phyloP scores from a whole-genome alignment of 208 protist genomes.

The Acanthamoeba rhysodes region DNA sequence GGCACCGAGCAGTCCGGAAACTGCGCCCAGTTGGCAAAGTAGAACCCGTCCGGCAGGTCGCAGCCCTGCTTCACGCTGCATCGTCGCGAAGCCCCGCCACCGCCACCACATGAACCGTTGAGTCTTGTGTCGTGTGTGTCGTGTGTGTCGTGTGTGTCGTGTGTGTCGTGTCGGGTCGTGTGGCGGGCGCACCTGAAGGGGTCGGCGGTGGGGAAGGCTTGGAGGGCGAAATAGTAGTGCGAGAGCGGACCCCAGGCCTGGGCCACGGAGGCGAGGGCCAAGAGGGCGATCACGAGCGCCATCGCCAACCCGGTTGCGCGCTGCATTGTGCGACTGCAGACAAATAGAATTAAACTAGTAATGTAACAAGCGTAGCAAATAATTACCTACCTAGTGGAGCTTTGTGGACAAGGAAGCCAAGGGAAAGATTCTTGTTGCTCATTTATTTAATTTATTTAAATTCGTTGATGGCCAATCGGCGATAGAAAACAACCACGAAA shows the following conservation, averaged over 20 bases:
- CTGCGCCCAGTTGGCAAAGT: constrained; percentile 33
- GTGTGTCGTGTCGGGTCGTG: no score
- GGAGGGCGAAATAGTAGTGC: constrained; percentile 23
- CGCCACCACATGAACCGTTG: background rate
- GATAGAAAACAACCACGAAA: no score
- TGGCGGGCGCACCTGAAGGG: background rate
- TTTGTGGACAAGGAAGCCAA: no score
- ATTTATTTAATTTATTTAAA: no score
- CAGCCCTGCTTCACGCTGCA: constrained; percentile 12
- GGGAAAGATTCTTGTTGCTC: no score
- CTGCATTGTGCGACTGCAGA: no score
- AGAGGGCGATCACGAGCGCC: background rate
- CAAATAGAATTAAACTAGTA: no score
- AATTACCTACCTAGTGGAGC: no score
- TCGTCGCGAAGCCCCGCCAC: background rate
- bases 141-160: no score
- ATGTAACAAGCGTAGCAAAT: no score
- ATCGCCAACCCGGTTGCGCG: no score
- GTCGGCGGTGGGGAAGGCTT: background rate
- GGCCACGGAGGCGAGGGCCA: background rate
- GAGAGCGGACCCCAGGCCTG: constrained; percentile 38
- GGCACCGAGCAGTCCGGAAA: constrained; percentile 17
- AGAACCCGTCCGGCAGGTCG: constrained; percentile 47
- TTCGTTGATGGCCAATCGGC: no score
- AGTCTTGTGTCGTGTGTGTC: background rate